Conservation (phyloP, 139 green algal species). For the Picochlorum sp. region DNA sequence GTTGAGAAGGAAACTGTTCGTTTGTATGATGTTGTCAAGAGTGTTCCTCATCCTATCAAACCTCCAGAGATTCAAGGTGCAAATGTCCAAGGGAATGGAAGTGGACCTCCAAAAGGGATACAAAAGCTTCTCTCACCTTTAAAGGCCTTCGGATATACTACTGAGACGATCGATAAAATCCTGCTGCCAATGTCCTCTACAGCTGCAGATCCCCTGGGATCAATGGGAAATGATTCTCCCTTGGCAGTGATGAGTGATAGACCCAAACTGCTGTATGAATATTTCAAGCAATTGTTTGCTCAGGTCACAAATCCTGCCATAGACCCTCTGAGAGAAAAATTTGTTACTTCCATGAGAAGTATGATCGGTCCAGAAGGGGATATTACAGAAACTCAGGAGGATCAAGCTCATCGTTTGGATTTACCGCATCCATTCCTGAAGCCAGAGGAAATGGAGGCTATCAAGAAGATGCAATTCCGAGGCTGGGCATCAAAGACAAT, state of each 20-base stretch:
- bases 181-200: constrained; percentile 79
- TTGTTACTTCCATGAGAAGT: constrained; percentile 84
- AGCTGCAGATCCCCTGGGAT: constrained; percentile 81
- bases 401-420: constrained; percentile 68
- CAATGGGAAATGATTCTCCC: constrained; percentile 92
- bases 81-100: constrained; percentile 10
- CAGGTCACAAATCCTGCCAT: constrained; percentile 96
- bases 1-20: constrained; percentile 59
- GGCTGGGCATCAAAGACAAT: constrained; percentile 68
- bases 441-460: constrained; percentile 68
- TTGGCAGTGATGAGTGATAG: constrained; percentile 72
- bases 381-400: constrained; percentile 45
- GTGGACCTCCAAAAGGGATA: constrained; percentile 11
- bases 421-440: constrained; percentile 73
- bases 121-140: constrained; percentile 25
- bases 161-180: constrained; percentile 83
- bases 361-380: constrained; percentile 91
- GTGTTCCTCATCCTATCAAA: constrained; percentile 15
- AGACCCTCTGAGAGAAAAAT: constrained; percentile 88
- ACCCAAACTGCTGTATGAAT: constrained; percentile 80
- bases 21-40: constrained; percentile 49
- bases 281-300: constrained; percentile 98
- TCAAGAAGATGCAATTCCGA: constrained; percentile 58
- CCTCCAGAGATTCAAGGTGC: constrained; percentile 31
- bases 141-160: constrained; percentile 69